These are phyloP conservation scores for Aspergillus mulundensis DNA, from an alignment of 495 filamentous ascomycete species.

Conservation along the genomic window DNA sequence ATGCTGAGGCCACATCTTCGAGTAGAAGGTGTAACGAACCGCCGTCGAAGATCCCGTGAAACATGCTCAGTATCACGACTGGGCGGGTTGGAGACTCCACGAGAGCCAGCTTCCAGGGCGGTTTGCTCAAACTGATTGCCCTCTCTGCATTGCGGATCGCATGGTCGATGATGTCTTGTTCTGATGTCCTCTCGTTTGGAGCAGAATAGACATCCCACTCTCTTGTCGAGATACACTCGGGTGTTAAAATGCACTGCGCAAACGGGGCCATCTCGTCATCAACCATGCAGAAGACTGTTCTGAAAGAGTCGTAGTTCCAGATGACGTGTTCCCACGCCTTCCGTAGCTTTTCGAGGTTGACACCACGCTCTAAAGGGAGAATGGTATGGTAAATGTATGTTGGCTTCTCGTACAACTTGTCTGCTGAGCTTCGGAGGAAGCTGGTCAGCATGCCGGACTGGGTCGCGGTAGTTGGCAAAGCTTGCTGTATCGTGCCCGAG, in stretches of 20 bases:
- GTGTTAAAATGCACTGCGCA: slow-evolving; percentile 39
- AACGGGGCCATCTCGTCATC: slow-evolving; percentile 67
- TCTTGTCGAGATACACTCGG: slow-evolving; percentile 10
- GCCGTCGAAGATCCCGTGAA: slow-evolving; percentile 79
- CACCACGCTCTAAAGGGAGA: slow-evolving; percentile 41
- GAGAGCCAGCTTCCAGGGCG: slow-evolving; percentile 32
- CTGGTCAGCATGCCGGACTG: slow-evolving; percentile 73
- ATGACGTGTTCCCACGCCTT: slow-evolving; percentile 47
- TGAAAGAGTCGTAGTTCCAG: slow-evolving; percentile 48
- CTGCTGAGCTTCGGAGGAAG: slow-evolving; percentile 40
- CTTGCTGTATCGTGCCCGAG: slow-evolving; percentile 51
- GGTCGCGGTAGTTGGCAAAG: slow-evolving; percentile 67
- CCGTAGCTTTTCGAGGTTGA: slow-evolving; percentile 39
- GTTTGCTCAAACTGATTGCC: slow-evolving; percentile 21
- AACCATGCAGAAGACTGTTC: slow-evolving; percentile 62
- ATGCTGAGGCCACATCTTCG: slow-evolving; percentile 48
- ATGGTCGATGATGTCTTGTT: slow-evolving; percentile 24
- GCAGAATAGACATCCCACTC: slow-evolving; percentile 39
- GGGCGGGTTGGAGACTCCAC: slow-evolving; percentile 20
- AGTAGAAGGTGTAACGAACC: slow-evolving; percentile 66
- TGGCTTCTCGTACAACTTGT: slow-evolving; percentile 26
- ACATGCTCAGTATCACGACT: slow-evolving; percentile 60
- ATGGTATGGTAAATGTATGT: slow-evolving; percentile 66
- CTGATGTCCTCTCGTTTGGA: slow-evolving; percentile 14
- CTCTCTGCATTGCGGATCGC: slow-evolving; percentile 17